Conservation (phyloP, 2,329 filamentous ascomycete genomes). For the Clarireedia monteithiana region DNA sequence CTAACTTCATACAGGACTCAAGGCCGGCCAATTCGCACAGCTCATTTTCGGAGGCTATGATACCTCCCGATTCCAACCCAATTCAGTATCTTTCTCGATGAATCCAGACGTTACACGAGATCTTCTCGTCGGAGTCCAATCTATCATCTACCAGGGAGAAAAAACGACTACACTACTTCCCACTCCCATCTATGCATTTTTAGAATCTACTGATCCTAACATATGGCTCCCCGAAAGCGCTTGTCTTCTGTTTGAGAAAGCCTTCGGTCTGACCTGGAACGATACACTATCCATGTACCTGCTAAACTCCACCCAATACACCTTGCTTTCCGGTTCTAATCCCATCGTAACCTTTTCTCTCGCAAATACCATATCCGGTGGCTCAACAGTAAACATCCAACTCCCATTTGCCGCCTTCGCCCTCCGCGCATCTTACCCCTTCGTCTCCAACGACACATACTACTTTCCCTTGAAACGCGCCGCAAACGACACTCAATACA, state of each 20-base stretch:
- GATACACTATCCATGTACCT: constrained; percentile 30
- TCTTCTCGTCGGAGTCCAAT: constrained; percentile 31
- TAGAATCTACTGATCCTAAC: constrained; percentile 35
- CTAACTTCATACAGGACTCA: constrained; percentile 4
- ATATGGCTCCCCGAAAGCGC: constrained; percentile 32
- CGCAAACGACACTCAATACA: constrained; percentile 29
- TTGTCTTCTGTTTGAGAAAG: constrained; percentile 31
- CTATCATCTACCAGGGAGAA: constrained; percentile 20
- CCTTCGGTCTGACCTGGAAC: constrained; percentile 31
- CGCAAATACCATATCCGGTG: constrained; percentile 23
- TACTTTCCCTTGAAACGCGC: constrained; percentile 35
- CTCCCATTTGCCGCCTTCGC: constrained; percentile 34
- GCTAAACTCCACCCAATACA: constrained; percentile 24
- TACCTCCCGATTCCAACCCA: constrained; percentile 31
- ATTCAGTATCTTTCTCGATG: constrained; percentile 32
- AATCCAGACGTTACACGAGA: constrained; percentile 32
- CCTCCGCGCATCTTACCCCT: constrained; percentile 29
- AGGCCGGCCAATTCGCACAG: constrained; percentile 31
- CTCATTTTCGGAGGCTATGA: constrained; percentile 35
- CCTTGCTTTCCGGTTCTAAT: constrained; percentile 22
- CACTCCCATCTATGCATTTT: constrained; percentile 16
- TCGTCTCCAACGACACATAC: constrained; percentile 17
- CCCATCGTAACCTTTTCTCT: constrained; percentile 32
- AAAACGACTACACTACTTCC: background rate
- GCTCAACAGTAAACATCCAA: constrained; percentile 26